A percentile compares a stretch with the other conserved stretches of the same genome.
These are phyloP conservation scores for Pulveroboletus sp. DNA, from an alignment of 768 basidiomycete species.

Conservation along the genomic window DNA sequence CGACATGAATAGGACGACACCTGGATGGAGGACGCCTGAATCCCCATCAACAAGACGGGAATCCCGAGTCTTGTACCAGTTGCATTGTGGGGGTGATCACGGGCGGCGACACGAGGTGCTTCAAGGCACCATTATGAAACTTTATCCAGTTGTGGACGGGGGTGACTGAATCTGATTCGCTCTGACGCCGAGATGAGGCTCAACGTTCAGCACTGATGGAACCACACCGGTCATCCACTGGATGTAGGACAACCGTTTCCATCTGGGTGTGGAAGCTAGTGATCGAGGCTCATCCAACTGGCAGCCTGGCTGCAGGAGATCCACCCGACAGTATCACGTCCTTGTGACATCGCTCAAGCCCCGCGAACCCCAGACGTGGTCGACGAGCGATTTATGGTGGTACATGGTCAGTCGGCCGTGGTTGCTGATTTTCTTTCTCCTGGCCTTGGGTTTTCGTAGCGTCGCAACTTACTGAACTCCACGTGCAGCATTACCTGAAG, in stretches of 20 bases:
- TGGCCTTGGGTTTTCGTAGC: not conserved
- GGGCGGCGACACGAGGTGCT: conserved; percentile 16
- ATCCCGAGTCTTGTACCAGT: conserved; percentile 11
- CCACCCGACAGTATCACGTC: conserved; percentile 3
- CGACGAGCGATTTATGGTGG: not conserved
- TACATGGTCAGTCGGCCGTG: not conserved
- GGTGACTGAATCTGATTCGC: conserved; percentile 14
- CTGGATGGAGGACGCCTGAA: conserved; percentile 2
- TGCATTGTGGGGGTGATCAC: conserved; percentile 20
- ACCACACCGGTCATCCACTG: not conserved
- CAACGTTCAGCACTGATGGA: not conserved
- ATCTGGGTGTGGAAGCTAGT: conserved; percentile 14
- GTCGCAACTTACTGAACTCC: not conserved
- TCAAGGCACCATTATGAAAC: conserved; percentile 20
- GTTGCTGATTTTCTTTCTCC: not conserved
- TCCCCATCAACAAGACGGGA: conserved; percentile 11
- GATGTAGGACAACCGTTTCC: conserved; percentile 10
- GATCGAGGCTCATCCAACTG: conserved; percentile 15
- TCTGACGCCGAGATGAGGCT: conserved; percentile 25
- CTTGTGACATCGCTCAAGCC: conserved; percentile 1
- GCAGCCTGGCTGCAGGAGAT: conserved; percentile 9
- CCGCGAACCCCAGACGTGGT: conserved; percentile 4
- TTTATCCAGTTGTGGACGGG: conserved; percentile 8
- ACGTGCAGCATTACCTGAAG: conserved; percentile 1
- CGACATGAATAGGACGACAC: conserved; percentile 17